Evolutionary conservation across 331 rosid genomes (phyloP).

Genomic region (Dryas integrifolia): DNA sequence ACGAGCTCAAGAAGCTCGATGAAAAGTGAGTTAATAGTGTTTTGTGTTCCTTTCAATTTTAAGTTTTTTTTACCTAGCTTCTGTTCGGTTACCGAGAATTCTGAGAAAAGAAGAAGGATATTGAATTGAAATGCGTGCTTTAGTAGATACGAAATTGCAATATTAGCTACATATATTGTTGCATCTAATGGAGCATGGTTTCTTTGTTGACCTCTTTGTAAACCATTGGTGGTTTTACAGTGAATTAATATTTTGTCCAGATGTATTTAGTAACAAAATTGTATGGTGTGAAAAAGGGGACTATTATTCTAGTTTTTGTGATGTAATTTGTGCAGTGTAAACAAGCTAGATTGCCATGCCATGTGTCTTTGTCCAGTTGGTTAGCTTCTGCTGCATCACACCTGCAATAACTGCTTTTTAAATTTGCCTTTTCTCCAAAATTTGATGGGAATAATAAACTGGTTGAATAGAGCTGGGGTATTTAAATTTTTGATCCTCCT

Average conservation of each 20-base stretch:
- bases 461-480: too few relatives aligned
- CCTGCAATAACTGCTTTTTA: too few relatives aligned
- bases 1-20: constrained; percentile 72
- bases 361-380: too few relatives aligned
- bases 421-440: too few relatives aligned
- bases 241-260: neutral
- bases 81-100: neutral
- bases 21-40: constrained; percentile 69
- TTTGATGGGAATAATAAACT: too few relatives aligned
- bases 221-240: neutral
- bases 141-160: neutral
- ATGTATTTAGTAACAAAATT: neutral
- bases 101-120: neutral
- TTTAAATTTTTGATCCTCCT: too few relatives aligned
- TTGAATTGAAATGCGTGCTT: neutral
- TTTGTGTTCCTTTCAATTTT: neutral
- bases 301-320: neutral
- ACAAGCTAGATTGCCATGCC: too few relatives aligned
- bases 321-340: neutral
- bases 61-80: neutral
- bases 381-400: too few relatives aligned
- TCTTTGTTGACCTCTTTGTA: neutral
- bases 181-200: neutral
- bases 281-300: neutral
- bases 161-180: neutral